These are phyloP conservation scores for Hyaloscypha bicolor DNA, from an alignment of 495 filamentous ascomycete species.

Conservation along the genomic window DNA sequence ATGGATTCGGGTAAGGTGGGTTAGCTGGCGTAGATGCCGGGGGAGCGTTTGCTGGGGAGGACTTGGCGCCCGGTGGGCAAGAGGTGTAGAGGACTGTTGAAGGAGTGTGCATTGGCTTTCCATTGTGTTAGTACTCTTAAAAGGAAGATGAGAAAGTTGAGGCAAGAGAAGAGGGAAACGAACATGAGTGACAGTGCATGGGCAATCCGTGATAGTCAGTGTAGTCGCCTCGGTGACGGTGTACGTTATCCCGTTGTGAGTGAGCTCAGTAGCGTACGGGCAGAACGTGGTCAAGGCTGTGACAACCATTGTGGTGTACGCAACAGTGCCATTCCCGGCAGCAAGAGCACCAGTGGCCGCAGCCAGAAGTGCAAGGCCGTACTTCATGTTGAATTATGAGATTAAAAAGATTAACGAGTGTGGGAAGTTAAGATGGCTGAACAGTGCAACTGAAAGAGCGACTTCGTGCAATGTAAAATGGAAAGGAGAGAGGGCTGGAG, in stretches of 20 bases:
- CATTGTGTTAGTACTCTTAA: neutral
- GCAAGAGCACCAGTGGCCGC: neutral
- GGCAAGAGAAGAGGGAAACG: constrained; percentile 5
- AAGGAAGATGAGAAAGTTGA: neutral
- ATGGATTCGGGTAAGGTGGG: no score
- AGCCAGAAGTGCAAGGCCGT: neutral
- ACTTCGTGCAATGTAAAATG: neutral
- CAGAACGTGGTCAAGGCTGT: constrained; percentile 35
- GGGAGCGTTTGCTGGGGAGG: neutral
- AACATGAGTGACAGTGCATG: constrained; percentile 76
- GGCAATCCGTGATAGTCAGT: constrained; percentile 65
- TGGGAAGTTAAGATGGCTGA: neutral
- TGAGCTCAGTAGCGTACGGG: constrained; percentile 31
- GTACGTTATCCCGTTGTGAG: constrained; percentile 32
- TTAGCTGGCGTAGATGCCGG: neutral
- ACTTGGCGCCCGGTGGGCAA: neutral
- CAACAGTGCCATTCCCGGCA: constrained; percentile 13
- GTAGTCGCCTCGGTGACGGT: constrained; percentile 60
- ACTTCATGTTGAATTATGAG: constrained; percentile 18
- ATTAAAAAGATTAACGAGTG: constrained; percentile 14
- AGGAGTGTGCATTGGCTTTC: neutral
- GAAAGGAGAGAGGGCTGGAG: neutral
- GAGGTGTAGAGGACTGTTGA: constrained; percentile 15
- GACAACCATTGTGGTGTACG: constrained; percentile 33
- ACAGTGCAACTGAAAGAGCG: neutral